Evolutionary conservation across 1,284 basidiomycete species (phyloP).

Genomic region (Apiotrichum mycotoxinovorans): DNA sequence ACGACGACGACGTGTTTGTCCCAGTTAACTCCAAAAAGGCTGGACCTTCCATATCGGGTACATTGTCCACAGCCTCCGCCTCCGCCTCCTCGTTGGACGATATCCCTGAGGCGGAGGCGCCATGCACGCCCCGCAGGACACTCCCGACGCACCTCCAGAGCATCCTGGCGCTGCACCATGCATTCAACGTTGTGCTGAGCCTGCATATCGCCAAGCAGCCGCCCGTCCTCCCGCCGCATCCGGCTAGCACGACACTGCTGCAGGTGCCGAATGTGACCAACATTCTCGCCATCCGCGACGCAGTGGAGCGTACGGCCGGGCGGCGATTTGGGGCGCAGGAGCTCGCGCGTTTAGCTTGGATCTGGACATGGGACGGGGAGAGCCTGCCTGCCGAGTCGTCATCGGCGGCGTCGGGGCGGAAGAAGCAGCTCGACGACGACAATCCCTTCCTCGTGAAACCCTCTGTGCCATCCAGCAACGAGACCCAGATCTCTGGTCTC

Average conservation of each 20-base stretch:
- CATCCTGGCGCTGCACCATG: slow-evolving; percentile 43
- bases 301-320: slow-evolving; percentile 45
- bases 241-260: slow-evolving; percentile 30
- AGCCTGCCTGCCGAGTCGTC: slow-evolving; percentile 25
- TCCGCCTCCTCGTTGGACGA: no score
- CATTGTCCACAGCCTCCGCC: neutral
- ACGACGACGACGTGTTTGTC: neutral
- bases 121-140: neutral
- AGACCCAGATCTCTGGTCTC: slow-evolving; percentile 19
- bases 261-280: slow-evolving; percentile 46
- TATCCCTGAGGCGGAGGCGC: neutral
- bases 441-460: slow-evolving; percentile 25
- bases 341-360: slow-evolving; percentile 46
- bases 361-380: slow-evolving; percentile 49
- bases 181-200: slow-evolving; percentile 48
- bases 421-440: slow-evolving; percentile 19
- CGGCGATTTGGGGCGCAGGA: slow-evolving; percentile 44
- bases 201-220: slow-evolving; percentile 49
- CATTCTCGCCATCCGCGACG: slow-evolving; percentile 37
- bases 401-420: neutral
- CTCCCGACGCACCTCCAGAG: slow-evolving; percentile 46
- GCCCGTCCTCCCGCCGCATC: slow-evolving; percentile 47
- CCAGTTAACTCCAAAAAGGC: neutral
- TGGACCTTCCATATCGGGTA: neutral
- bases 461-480: neutral